Base-by-base conservation (phyloP, 2,329 filamentous ascomycete genomes). In the Teratosphaeriaceae sp. region DNA sequence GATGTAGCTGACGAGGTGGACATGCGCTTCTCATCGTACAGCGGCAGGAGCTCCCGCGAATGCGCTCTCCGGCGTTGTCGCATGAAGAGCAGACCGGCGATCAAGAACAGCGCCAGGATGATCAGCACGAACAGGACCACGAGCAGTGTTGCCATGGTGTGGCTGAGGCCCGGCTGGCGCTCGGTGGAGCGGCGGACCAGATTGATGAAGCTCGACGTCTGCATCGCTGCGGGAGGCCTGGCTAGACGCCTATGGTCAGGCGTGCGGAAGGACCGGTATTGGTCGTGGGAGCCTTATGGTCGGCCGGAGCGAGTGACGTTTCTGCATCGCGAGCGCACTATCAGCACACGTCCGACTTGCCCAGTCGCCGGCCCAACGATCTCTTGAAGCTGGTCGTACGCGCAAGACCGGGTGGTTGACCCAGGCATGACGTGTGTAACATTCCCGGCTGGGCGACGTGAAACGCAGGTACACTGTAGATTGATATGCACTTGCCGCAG, bases 41-140 rank as follows among this genome's bases (percentile, higher is more conserved):
- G 66, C 16, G 86, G 87, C 22, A 88, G 74, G 37, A 73, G 71
- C 45, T 79, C 70, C 47, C 51, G 48, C 66, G 45, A 57, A 60
- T 26, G 60, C 57, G 60, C 57, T 43, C 61, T 69, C 50, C 79
- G 78, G 55, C 79, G 75, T 57, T 82, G 80, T 62, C 86, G 84
- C 53, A 96, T 70, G 60, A 87, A 66, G 52, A 90, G 70, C 39
- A 96, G 79, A 21, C 75, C 70, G 45, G 78, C 80, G 41, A 84
- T 71, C 45, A 88, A 72, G 37, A 82, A 61, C 22, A 94, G 72
- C 47, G 76, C 80, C 56, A 90, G 66, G 55, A 94, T 78, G 55
- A 90, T 71, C 34, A 98, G 73, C 50, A 82, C 81, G 54, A 97
- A 73, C 43, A 97, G 76, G 45, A 80, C 76, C 56, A 94, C 84